Evolutionary conservation across 768 basidiomycete genomes (phyloP).

Genomic region (Mycena rosella): DNA sequence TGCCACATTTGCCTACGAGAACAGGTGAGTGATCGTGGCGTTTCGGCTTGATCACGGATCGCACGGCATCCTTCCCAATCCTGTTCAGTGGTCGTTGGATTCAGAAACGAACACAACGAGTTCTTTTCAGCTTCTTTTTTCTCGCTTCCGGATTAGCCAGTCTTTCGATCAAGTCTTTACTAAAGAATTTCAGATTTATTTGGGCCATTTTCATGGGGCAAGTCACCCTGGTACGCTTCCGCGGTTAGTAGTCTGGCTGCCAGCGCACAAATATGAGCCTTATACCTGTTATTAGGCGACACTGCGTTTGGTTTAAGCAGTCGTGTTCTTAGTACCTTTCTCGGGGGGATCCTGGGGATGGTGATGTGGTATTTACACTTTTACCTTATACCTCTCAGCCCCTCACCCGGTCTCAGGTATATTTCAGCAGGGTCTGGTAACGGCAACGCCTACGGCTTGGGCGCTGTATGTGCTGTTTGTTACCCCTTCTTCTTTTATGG

Average conservation of each 20-base stretch:
- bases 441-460: slow-evolving; percentile 79
- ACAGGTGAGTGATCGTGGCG: no score
- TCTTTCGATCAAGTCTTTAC: no score
- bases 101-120: no score
- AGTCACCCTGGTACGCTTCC: slow-evolving; percentile 75
- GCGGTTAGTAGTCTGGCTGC: slow-evolving; percentile 47
- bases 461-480: slow-evolving; percentile 73
- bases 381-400: not conserved
- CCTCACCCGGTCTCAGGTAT: slow-evolving; percentile 62
- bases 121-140: no score
- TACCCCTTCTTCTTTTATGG: slow-evolving; percentile 81
- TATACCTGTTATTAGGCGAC: slow-evolving; percentile 62
- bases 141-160: no score
- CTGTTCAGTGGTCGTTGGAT: no score
- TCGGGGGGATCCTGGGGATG: slow-evolving; percentile 72
- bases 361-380: slow-evolving; percentile 68
- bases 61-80: no score
- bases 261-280: no score
- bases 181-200: no score
- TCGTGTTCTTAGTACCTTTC: slow-evolving; percentile 73
- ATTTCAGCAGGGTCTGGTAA: slow-evolving; percentile 71
- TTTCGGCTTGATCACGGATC: no score
- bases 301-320: slow-evolving; percentile 75
- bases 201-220: slow-evolving; percentile 90
- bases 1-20: slow-evolving; percentile 71